Evolutionary conservation across 441 rosid genomes (phyloP), one percentile per base, ranked within the genome.

Genomic region (Cnidoscolus chayamansa): DNA sequence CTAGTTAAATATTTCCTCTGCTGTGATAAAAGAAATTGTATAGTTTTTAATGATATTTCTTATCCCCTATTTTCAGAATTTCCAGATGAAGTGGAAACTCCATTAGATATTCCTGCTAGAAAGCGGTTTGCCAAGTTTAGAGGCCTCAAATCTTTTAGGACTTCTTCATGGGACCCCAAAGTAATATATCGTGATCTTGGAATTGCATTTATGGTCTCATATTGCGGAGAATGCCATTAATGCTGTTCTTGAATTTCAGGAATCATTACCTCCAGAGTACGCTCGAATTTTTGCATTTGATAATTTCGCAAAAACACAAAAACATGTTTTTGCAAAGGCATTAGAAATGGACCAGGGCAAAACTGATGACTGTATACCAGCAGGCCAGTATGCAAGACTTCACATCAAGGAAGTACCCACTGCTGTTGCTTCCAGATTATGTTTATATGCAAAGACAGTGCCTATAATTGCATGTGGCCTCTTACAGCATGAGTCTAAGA

Each of bases 111-210:
- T 79, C 94, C 92, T 60, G 99, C 95, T 56, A 86, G 93, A 84
- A 88, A 85, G 81, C 98, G 98, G 32, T 93, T 94, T 71, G 92
- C 93, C 19, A 90, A 93, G 84, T 93, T 85, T 83, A 89, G 99
- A 81, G 97, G 99, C 75, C 84, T 95, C 64, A 90, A 95, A 83
- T 95, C 98, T 78, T 90, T 95, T 70, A 89, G 99, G 86, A 93
- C 97, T 61, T 95, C 98, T 53, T 80, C 87, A n/a, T 93, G 99
- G 99, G 99, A 95, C 81, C 96, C 96, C n/a, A 92, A 93, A 79
- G 99, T 95, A 85, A 63, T 66, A 56, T 68, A 59, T 40, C 32
- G n/a, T 64, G 61, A 64, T 72, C 55, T 50, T 67, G 55, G 77
- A 20, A 15, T 62, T 69, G 66, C 74, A 43, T 74, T 72, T 31